phyloP scores from a whole-genome alignment of 1,139 yeast genomes.

The Saccharomyces hybrid region DNA sequence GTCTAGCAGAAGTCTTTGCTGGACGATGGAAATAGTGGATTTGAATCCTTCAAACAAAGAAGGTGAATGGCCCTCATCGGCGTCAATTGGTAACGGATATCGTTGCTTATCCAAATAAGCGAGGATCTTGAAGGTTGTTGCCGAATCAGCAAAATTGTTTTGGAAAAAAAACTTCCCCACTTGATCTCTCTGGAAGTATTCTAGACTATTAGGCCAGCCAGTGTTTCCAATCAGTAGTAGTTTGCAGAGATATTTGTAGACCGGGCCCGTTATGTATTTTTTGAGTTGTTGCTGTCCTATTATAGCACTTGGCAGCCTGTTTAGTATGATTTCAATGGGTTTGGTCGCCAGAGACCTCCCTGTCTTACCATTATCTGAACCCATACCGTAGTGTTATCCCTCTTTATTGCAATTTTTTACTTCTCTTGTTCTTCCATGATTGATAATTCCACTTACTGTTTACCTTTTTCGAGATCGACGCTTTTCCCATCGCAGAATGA shows the following conservation, averaged over 20 bases:
- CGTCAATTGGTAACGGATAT: neutral
- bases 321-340: neutral
- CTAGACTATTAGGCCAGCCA: neutral
- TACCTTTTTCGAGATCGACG: too few species aligned
- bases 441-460: too few species aligned
- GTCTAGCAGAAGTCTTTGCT: neutral
- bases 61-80: neutral
- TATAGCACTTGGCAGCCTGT: neutral
- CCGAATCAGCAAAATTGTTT: neutral
- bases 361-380: neutral
- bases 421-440: too few species aligned
- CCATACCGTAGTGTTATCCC: neutral
- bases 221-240: neutral
- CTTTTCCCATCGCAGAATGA: neutral
- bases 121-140: neutral
- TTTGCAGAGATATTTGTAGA: neutral
- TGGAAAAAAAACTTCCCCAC: neutral
- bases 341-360: neutral
- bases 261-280: neutral
- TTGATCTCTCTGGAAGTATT: neutral
- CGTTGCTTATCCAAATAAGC: neutral
- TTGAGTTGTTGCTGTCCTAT: neutral
- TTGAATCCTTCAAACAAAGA: neutral
- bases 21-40: neutral
- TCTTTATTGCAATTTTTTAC: neutral